A percentile compares a stretch with the other conserved stretches of the same genome.
These are phyloP conservation scores for Berberis thunbergii DNA, from an alignment of 164 flowering plant species.

Conservation along the genomic window DNA sequence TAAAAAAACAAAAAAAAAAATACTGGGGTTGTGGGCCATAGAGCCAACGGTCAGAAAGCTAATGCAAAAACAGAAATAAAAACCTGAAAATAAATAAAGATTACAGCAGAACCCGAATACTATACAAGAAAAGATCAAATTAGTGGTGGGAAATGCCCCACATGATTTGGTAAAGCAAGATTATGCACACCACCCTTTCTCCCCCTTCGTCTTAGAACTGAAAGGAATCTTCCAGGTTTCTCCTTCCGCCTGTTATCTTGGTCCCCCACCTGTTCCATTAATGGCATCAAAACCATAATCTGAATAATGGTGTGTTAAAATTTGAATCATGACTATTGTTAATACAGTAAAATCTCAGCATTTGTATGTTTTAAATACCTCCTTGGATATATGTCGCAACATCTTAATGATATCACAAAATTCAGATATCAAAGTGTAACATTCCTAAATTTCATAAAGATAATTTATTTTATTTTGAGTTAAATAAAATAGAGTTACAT, in stretches of 20 bases:
- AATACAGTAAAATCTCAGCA: not conserved
- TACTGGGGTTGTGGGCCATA: no score
- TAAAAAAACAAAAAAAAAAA: no score
- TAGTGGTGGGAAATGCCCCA: slow-evolving; percentile 9
- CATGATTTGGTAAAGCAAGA: not conserved
- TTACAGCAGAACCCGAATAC: slow-evolving; percentile 9
- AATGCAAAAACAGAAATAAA: no score
- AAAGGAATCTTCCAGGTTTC: slow-evolving; percentile 39
- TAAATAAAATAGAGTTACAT: no score
- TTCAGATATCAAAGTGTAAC: slow-evolving; percentile 38
- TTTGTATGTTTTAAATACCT: slow-evolving; percentile 30
- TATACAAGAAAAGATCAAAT: slow-evolving; percentile 14
- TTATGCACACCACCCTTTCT: slow-evolving; percentile 8
- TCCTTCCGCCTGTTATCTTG: slow-evolving; percentile 38
- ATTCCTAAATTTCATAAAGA: no score
- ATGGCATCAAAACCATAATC: no score
- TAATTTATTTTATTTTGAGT: no score
- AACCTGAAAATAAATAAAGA: not conserved
- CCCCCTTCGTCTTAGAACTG: slow-evolving; percentile 26
- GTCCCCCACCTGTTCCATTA: slow-evolving; percentile 38
- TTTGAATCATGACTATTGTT: no score
- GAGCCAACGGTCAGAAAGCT: no score
- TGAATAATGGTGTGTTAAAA: no score
- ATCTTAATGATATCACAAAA: slow-evolving; percentile 68
- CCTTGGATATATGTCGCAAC: slow-evolving; percentile 47